These are phyloP conservation scores for Fusarium albosuccineum DNA, from an alignment of 2,329 filamentous ascomycete genomes.

Conservation along the genomic window DNA sequence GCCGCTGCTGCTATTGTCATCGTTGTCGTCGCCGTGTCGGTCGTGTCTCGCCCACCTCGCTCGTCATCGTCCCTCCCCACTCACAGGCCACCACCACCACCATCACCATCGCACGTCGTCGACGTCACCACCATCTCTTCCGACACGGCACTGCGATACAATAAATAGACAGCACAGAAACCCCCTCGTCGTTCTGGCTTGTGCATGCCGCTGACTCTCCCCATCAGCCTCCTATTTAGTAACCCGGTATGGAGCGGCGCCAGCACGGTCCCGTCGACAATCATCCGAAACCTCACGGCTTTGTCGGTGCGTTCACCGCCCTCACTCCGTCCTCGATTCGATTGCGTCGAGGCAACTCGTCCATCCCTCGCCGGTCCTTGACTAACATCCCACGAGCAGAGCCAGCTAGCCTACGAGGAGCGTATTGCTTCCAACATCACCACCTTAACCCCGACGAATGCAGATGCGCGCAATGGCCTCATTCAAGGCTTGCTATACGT, in stretches of 20 bases:
- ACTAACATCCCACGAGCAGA: constrained; percentile 48
- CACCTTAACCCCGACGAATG: constrained; percentile 79
- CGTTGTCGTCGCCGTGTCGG: constrained; percentile 11
- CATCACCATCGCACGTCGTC: constrained; percentile 7
- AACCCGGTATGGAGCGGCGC: constrained; percentile 68
- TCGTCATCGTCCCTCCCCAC: constrained; percentile 17
- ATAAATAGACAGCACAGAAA: constrained; percentile 4
- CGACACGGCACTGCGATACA: background rate
- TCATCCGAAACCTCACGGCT: constrained; percentile 69
- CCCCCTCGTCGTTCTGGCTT: constrained; percentile 14
- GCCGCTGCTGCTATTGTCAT: constrained; percentile 15
- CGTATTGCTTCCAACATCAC: constrained; percentile 72
- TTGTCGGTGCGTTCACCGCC: constrained; percentile 61
- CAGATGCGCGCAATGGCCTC: constrained; percentile 68
- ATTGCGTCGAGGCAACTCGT: constrained; percentile 5
- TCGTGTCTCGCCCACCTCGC: constrained; percentile 3
- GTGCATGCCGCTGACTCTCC: constrained; percentile 33
- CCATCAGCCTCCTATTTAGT: constrained; percentile 68
- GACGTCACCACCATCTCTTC: constrained; percentile 3
- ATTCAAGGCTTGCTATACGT: constrained; percentile 88
- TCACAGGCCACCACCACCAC: constrained; percentile 1
- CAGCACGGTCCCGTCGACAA: constrained; percentile 64
- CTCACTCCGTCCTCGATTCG: background rate
- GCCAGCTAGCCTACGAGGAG: constrained; percentile 66
- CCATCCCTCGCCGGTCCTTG: constrained; percentile 5